Evolutionary conservation across 371 early-diverging fungal genomes (phyloP).

Genomic region (Actinomortierella wolfii): DNA sequence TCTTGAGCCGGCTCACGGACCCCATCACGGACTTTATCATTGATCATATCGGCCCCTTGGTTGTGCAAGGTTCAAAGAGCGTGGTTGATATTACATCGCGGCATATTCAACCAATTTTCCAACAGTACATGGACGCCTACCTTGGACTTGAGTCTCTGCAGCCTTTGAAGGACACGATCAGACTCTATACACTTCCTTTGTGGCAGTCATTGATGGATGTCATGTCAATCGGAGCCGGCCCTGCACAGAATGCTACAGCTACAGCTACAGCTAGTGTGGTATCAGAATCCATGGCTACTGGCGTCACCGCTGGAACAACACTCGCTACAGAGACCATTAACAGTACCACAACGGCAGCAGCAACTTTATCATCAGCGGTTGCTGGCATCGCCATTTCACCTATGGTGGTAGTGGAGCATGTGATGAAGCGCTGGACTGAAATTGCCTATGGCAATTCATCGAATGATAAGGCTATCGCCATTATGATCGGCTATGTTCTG

Average conservation of each 20-base stretch:
- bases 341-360: background rate
- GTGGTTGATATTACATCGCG: background rate
- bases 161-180: slow-evolving; percentile 15
- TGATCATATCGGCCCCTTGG: slow-evolving; percentile 46
- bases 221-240: too few species aligned
- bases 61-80: slow-evolving; percentile 19
- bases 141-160: slow-evolving; percentile 13
- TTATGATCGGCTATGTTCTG: slow-evolving; percentile 43
- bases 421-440: slow-evolving; percentile 23
- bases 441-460: slow-evolving; percentile 31
- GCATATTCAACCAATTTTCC: slow-evolving; percentile 4
- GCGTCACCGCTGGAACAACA: background rate
- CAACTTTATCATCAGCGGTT: background rate
- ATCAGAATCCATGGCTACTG: background rate
- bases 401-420: slow-evolving; percentile 6
- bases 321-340: slow-evolving; percentile 7
- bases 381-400: background rate
- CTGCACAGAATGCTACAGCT: slow-evolving; percentile 4
- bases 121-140: slow-evolving; percentile 9
- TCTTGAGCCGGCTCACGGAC: slow-evolving; percentile 57
- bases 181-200: slow-evolving; percentile 10
- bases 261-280: background rate
- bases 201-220: slow-evolving; percentile 13
- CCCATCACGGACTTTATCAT: slow-evolving; percentile 59
- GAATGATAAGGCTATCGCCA: slow-evolving; percentile 45